Conservation (phyloP, 371 early-diverging fungal species). For the Blakeslea trispora region DNA sequence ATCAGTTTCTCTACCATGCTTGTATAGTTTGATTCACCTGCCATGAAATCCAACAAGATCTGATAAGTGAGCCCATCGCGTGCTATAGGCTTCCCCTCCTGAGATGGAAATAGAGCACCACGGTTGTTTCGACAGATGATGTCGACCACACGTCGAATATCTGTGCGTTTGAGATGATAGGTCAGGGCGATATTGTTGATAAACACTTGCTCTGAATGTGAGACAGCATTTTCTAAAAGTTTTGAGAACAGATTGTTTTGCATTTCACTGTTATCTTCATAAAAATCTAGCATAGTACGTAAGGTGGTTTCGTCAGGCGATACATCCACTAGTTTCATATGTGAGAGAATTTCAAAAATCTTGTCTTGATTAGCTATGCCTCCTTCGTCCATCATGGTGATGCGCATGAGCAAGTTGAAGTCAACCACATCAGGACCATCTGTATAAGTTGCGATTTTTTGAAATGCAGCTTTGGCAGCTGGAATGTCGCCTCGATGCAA, state of each 20-base stretch:
- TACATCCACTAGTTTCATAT: conserved; percentile 40
- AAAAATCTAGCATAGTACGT: conserved; percentile 32
- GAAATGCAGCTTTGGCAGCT: conserved; percentile 34
- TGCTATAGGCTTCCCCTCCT: conserved; percentile 11
- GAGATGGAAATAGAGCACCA: conserved; percentile 15
- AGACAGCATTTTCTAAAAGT: conserved; percentile 19
- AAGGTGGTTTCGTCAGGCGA: conserved; percentile 36
- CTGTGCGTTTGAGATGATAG: conserved; percentile 10
- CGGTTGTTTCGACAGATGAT: conserved; percentile 28
- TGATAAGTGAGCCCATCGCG: conserved; percentile 36
- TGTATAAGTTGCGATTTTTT: conserved; percentile 21
- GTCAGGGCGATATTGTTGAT: conserved; percentile 41
- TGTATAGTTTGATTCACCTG: conserved; percentile 2
- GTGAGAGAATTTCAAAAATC: conserved; percentile 36
- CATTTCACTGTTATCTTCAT: conserved; percentile 24
- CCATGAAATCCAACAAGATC: conserved; percentile 31
- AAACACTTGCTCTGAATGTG: conserved; percentile 30
- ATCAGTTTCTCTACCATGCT: conserved; percentile 24
- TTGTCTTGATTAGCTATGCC: conserved; percentile 24
- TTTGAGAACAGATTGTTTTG: conserved; percentile 21
- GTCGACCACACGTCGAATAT: conserved; percentile 10
- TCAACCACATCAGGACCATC: conserved; percentile 44
- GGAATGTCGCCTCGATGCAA: conserved; percentile 18
- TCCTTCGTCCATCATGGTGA: conserved; percentile 21
- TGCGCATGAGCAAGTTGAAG: conserved; percentile 44